These are phyloP conservation scores for Melaleuca alternifolia DNA, from an alignment of 345 rosid species.

Conservation along the genomic window DNA sequence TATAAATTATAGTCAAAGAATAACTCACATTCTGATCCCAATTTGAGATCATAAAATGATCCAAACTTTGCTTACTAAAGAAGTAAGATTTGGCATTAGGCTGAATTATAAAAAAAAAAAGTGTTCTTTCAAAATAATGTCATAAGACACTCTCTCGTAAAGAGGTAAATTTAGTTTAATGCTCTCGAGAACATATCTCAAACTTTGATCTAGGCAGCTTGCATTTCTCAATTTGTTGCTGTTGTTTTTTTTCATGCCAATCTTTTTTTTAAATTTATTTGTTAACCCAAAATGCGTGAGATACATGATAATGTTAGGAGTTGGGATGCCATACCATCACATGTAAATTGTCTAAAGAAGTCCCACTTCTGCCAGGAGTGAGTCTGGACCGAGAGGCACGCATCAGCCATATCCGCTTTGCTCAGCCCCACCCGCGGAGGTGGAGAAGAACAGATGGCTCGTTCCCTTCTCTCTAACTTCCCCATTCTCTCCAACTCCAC, in stretches of 20 bases:
- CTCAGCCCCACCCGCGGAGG: not conserved
- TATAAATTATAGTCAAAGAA: not conserved
- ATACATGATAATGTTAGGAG: not conserved
- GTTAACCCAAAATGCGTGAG: not conserved
- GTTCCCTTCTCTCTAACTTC: not conserved
- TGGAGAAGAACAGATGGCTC: not conserved
- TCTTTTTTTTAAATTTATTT: not conserved
- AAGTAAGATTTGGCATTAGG: rapidly evolving
- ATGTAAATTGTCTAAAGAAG: not conserved
- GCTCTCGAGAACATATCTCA: rapidly evolving
- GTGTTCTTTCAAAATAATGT: rapidly evolving
- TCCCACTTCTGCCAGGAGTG: not conserved
- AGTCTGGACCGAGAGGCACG: not conserved
- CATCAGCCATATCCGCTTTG: not conserved
- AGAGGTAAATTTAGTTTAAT: rapidly evolving
- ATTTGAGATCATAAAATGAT: not conserved
- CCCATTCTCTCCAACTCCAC: not conserved
- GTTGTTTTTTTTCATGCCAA: not conserved
- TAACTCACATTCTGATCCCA: not conserved
- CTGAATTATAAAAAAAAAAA: too few relatives aligned
- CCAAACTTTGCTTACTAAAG: not conserved
- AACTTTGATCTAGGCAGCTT: rapidly evolving
- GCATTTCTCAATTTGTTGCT: not conserved
- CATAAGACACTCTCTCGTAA: rapidly evolving
- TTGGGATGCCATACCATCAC: not conserved